Conservation (phyloP, 1,284 basidiomycete genomes). For the Takashimella tepidaria region DNA sequence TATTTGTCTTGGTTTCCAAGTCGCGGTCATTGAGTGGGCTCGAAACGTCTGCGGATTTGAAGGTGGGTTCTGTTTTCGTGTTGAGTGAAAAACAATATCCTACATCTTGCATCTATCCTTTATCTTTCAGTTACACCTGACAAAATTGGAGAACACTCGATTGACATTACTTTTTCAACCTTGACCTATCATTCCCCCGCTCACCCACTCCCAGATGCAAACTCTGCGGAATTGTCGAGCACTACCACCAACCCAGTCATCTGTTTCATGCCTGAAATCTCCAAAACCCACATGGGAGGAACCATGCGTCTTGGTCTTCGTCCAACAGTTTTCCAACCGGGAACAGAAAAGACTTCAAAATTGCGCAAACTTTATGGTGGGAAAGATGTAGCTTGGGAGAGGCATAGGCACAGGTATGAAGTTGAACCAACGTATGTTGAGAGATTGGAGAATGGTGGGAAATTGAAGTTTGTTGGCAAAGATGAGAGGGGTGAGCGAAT, state of each 20-base stretch:
- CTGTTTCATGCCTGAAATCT: constrained; percentile 99
- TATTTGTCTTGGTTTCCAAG: constrained; percentile 96
- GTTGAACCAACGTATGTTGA: constrained; percentile 87
- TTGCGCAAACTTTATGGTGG: constrained; percentile 81
- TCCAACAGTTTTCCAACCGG: constrained; percentile 78
- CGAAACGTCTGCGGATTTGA: constrained; percentile 73
- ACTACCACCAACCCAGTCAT: constrained; percentile 64
- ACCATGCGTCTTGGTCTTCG: constrained; percentile 96
- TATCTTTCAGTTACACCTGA: background rate
- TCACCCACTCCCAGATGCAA: too few species aligned
- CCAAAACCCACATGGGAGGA: constrained; percentile 94
- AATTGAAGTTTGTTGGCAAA: constrained; percentile 77
- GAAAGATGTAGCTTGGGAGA: constrained; percentile 82
- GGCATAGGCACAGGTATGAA: constrained; percentile 96
- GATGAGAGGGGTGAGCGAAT: constrained; percentile 96
- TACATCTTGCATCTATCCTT: background rate
- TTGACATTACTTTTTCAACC: background rate
- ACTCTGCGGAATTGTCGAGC: constrained; percentile 75
- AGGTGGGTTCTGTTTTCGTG: constrained; percentile 50
- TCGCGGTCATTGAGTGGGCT: constrained; percentile 94
- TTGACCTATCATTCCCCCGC: background rate
- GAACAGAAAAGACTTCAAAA: constrained; percentile 51
- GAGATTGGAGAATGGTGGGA: constrained; percentile 63
- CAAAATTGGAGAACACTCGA: background rate
- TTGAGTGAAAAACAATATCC: background rate